Conservation (phyloP, 768 basidiomycete genomes). For the Antrodiella citrinella region DNA sequence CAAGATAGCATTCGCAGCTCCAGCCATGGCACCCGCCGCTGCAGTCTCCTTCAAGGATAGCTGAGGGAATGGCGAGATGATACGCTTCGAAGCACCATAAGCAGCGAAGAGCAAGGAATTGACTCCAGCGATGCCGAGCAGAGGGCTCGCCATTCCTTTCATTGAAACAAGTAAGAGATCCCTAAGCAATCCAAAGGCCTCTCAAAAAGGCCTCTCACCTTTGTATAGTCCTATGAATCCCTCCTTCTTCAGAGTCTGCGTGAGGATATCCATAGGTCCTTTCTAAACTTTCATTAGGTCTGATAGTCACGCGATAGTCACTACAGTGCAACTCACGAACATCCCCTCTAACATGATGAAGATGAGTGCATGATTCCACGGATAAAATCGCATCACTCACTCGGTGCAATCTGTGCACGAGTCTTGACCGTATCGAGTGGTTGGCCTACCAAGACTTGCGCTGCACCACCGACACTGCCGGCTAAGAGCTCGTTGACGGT, state of each 20-base stretch:
- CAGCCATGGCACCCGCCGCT: constrained; percentile 85
- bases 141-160: constrained; percentile 82
- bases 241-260: constrained; percentile 75
- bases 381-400: constrained; percentile 30
- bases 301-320: no score
- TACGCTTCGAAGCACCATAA: constrained; percentile 71
- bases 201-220: no score
- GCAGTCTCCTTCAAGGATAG: constrained; percentile 75
- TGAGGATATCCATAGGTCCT: constrained; percentile 88
- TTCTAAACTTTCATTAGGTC: constrained; percentile 40
- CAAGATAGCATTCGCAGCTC: constrained; percentile 81
- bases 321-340: constrained; percentile 60
- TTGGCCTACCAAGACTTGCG: constrained; percentile 92
- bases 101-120: constrained; percentile 93
- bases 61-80: constrained; percentile 85
- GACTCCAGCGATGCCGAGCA: constrained; percentile 90
- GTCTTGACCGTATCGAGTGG: constrained; percentile 87
- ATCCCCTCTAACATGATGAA: constrained; percentile 52
- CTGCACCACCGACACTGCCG: constrained; percentile 87
- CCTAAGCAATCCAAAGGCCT: no score
- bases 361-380: constrained; percentile 1
- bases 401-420: constrained; percentile 78
- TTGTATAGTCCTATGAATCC: constrained; percentile 94
- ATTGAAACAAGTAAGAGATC: neutral
- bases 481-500: constrained; percentile 80